Percentiles rank a stretch among this genome's conserved stretches.
phyloP scores from a whole-genome alignment of 805 yeast genomes.

The Wickerhamiella allomyrinae region DNA sequence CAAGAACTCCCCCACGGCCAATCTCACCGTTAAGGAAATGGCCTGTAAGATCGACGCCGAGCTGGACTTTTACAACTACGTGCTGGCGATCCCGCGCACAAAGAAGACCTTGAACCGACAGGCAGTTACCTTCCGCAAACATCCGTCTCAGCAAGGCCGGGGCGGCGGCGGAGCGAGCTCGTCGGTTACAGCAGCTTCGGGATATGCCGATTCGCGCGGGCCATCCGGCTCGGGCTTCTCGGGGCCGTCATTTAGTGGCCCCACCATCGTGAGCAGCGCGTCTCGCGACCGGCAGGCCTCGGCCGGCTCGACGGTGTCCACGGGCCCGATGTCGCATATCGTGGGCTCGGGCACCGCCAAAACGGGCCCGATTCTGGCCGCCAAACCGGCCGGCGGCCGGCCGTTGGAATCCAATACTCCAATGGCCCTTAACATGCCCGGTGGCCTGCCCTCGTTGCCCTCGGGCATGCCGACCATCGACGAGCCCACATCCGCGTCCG shows the following conservation, averaged over 20 bases:
- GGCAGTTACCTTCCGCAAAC: constrained; percentile 22
- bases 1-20: constrained; percentile 26
- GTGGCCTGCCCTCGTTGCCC: not conserved
- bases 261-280: constrained; percentile 3
- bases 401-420: not conserved
- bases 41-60: constrained; percentile 75
- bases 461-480: no score
- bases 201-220: not conserved
- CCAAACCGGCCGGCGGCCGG: not conserved
- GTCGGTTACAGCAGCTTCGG: not conserved
- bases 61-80: constrained; percentile 58
- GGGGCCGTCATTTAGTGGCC: constrained; percentile 1
- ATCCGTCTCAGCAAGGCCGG: constrained; percentile 19
- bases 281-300: constrained; percentile 4
- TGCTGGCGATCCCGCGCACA: constrained; percentile 28
- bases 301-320: constrained; percentile 4
- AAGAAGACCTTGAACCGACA: constrained; percentile 22
- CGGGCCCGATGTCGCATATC: constrained; percentile 10
- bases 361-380: constrained; percentile 19
- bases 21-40: constrained; percentile 57
- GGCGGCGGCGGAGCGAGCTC: not conserved
- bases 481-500: not conserved
- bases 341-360: constrained; percentile 19
- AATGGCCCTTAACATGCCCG: not conserved
- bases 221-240: not conserved